Conservation (phyloP, 2,329 filamentous ascomycete genomes). For the Colletotrichum sojae region DNA sequence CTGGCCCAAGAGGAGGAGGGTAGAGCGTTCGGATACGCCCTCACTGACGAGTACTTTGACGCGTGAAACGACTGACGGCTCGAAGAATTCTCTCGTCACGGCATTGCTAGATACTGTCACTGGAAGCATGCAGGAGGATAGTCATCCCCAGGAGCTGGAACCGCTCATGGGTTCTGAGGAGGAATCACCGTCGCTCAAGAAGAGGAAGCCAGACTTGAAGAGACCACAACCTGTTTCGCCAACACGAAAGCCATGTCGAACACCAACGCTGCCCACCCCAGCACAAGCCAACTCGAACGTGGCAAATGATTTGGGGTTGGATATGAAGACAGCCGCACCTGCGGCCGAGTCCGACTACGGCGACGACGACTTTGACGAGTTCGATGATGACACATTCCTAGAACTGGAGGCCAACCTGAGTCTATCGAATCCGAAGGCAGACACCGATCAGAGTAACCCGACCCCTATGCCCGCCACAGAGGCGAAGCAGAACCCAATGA, state of each 20-base stretch:
- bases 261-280: not conserved
- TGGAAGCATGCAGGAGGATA: slow-evolving; percentile 64
- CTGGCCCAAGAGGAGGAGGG: slow-evolving; percentile 79
- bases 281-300: slow-evolving; percentile 10
- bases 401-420: slow-evolving; percentile 64
- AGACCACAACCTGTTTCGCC: slow-evolving; percentile 41
- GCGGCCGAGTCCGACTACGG: slow-evolving; percentile 64
- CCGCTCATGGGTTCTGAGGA: slow-evolving; percentile 19
- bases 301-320: slow-evolving; percentile 19
- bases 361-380: slow-evolving; percentile 70
- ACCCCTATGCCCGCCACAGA: not conserved
- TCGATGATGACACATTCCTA: slow-evolving; percentile 72
- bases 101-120: slow-evolving; percentile 76
- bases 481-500: not conserved
- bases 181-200: slow-evolving; percentile 62
- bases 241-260: slow-evolving; percentile 26
- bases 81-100: slow-evolving; percentile 71
- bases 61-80: slow-evolving; percentile 62
- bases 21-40: slow-evolving; percentile 62
- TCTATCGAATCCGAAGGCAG: slow-evolving; percentile 44
- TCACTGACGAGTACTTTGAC: slow-evolving; percentile 50
- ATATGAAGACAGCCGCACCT: not conserved
- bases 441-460: slow-evolving; percentile 10
- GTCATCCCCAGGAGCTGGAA: slow-evolving; percentile 49
- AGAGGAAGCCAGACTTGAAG: slow-evolving; percentile 45